Evolutionary conservation across 108 stramenopile genomes (phyloP).

Genomic region (Nannochloropsis gaditana): DNA sequence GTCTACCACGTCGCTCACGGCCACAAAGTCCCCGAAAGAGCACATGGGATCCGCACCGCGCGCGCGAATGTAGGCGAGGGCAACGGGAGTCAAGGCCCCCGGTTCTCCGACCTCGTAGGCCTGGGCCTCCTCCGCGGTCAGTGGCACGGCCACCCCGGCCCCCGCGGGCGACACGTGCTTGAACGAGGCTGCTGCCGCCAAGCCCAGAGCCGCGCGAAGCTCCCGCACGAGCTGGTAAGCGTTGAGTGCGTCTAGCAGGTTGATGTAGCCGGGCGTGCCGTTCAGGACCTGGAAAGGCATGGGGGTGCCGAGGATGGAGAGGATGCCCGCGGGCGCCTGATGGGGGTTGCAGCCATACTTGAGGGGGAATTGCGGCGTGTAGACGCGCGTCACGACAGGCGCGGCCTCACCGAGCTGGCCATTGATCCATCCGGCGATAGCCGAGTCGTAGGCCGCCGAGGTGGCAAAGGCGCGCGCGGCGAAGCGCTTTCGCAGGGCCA

Average conservation of each 20-base stretch:
- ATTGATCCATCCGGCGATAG: constrained; percentile 81
- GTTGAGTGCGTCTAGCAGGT: constrained; percentile 93
- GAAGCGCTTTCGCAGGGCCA: constrained; percentile 67
- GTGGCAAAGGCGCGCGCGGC: constrained; percentile 87
- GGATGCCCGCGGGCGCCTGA: constrained; percentile 83
- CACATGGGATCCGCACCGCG: constrained; percentile 98
- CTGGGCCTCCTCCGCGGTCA: constrained; percentile 67
- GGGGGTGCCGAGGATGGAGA: constrained; percentile 61
- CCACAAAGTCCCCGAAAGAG: constrained; percentile 93
- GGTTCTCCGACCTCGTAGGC: constrained; percentile 80
- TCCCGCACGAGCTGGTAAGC: constrained; percentile 94
- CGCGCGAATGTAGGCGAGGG: constrained; percentile 93
- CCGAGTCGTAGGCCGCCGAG: constrained; percentile 82
- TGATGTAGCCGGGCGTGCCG: constrained; percentile 96
- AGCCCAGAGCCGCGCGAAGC: constrained; percentile 75
- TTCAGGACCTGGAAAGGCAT: constrained; percentile 83
- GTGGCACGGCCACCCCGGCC: constrained; percentile 87
- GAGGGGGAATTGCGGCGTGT: constrained; percentile 74
- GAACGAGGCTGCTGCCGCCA: constrained; percentile 90
- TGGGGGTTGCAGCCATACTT: constrained; percentile 97
- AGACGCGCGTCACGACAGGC: constrained; percentile 72
- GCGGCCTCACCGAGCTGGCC: constrained; percentile 36
- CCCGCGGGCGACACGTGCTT: constrained; percentile 98
- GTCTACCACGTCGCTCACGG: constrained; percentile 89
- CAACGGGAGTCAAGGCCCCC: constrained; percentile 70